Percentiles rank a stretch among this genome's conserved stretches.
Evolutionary conservation across 163 green algal genomes (phyloP).

Genomic region (Trebouxia gelatinosa): DNA sequence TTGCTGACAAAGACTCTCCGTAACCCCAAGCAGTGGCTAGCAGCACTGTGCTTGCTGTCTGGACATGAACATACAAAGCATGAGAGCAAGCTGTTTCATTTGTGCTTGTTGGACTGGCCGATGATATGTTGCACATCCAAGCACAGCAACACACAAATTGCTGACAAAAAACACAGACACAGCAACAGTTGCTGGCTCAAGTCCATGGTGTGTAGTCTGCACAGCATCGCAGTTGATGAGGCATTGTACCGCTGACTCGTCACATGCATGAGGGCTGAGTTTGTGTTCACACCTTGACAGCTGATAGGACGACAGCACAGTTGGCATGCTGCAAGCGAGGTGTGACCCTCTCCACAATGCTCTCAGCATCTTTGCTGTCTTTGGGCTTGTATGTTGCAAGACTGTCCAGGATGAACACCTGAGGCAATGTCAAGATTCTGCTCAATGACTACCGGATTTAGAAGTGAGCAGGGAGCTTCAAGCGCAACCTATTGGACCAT

Average conservation of each 20-base stretch:
- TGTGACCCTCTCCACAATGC: conserved; percentile 87
- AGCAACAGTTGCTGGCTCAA: too few species aligned
- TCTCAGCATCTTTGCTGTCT: conserved; percentile 86
- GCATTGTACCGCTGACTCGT: too few species aligned
- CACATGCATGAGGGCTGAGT: not conserved
- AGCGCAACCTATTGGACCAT: too few species aligned
- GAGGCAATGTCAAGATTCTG: conserved; percentile 12
- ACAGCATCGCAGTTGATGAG: not conserved
- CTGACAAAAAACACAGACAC: not conserved
- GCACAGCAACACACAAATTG: not conserved
- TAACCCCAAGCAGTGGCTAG: too few species aligned
- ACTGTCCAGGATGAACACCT: conserved; percentile 98
- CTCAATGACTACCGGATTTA: too few species aligned
- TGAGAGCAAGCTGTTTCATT: not conserved
- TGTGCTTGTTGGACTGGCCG: not conserved
- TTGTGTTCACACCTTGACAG: conserved; percentile 88
- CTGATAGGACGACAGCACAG: conserved; percentile 93
- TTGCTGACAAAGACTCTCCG: too few species aligned
- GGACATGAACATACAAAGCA: not conserved
- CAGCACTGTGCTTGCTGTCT: not conserved
- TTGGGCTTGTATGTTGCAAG: conserved; percentile 74
- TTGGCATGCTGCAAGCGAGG: conserved; percentile 98
- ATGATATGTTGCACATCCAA: not conserved
- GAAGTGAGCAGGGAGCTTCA: too few species aligned
- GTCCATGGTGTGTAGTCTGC: not conserved